A percentile compares a stretch with the other conserved stretches of the same genome.
Conservation (phyloP, 306 rosid species). For the Dryas drummondii region DNA sequence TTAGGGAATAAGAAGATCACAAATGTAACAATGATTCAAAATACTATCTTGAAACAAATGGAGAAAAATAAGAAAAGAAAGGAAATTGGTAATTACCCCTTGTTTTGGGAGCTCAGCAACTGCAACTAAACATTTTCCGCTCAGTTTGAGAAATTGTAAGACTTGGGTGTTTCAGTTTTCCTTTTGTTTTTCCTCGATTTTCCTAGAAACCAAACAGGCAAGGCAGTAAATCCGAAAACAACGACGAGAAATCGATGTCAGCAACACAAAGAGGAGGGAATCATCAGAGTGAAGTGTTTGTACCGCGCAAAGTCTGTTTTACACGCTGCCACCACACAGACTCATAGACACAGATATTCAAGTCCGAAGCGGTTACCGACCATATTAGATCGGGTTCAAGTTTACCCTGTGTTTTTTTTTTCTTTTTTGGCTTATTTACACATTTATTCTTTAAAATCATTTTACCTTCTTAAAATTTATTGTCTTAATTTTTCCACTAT, state of each 20-base stretch:
- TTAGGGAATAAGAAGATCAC: too few species aligned
- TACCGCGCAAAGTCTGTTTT: not conserved
- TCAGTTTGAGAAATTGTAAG: not conserved
- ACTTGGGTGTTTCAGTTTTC: not conserved
- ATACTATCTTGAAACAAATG: not conserved
- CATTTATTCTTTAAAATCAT: too few species aligned
- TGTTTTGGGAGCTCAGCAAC: constrained; percentile 6
- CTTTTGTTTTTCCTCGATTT: not conserved
- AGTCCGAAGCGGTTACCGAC: not conserved
- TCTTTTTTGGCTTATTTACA: too few species aligned
- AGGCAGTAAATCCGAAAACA: not conserved
- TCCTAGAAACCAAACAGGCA: constrained; percentile 4
- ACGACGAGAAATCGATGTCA: not conserved
- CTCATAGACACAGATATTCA: not conserved
- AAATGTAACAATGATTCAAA: not conserved
- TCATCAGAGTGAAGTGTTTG: not conserved
- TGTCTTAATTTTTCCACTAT: too few species aligned
- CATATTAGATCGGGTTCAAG: not conserved
- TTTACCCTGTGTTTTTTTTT: not conserved
- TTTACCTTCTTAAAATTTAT: too few species aligned
- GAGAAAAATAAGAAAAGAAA: not conserved
- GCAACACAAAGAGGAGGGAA: not conserved
- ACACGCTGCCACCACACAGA: not conserved
- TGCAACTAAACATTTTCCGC: not conserved
- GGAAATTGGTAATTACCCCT: not conserved